These are phyloP conservation scores for Colletotrichum brevisporum DNA, from an alignment of 2,329 filamentous ascomycete genomes.

Conservation along the genomic window DNA sequence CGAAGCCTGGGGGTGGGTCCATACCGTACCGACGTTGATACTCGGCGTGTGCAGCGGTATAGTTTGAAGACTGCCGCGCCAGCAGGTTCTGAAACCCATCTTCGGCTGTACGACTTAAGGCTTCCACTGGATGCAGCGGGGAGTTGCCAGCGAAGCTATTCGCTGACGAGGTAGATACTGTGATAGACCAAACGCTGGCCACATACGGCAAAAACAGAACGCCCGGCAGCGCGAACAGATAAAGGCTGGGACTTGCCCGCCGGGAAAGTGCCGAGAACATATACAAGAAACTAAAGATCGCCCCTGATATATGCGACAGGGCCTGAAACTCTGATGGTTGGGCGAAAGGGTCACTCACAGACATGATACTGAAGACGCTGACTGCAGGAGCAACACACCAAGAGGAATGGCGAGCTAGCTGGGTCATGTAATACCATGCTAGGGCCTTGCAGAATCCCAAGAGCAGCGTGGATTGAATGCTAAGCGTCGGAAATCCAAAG, in stretches of 20 bases:
- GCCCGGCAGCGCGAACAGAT: not conserved
- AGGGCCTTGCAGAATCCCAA: slow-evolving; percentile 9
- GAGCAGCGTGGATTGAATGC: not conserved
- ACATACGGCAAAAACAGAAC: not conserved
- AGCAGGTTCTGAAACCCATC: not conserved
- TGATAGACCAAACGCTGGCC: not conserved
- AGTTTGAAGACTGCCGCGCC: slow-evolving; percentile 10
- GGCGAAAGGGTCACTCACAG: not conserved
- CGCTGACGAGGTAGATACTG: not conserved
- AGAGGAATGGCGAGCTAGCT: not conserved
- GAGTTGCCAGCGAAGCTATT: not conserved
- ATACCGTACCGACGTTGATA: slow-evolving; percentile 59
- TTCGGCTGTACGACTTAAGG: not conserved
- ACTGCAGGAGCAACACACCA: slow-evolving; percentile 14
- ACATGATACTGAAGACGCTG: not conserved
- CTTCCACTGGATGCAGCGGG: slow-evolving; percentile 8
- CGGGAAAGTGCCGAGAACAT: not conserved
- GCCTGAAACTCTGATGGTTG: slow-evolving; percentile 3
- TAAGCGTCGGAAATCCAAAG: not conserved
- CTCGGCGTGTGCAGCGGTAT: slow-evolving; percentile 52
- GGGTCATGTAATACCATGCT: not conserved
- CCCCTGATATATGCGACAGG: not conserved
- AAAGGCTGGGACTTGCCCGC: not conserved
- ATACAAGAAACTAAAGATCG: not conserved
- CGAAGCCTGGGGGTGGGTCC: slow-evolving; percentile 62